Evolutionary conservation across 306 rosid genomes (phyloP), one percentile per base, ranked within the genome.

Genomic region (Lathyrus aphaca): DNA sequence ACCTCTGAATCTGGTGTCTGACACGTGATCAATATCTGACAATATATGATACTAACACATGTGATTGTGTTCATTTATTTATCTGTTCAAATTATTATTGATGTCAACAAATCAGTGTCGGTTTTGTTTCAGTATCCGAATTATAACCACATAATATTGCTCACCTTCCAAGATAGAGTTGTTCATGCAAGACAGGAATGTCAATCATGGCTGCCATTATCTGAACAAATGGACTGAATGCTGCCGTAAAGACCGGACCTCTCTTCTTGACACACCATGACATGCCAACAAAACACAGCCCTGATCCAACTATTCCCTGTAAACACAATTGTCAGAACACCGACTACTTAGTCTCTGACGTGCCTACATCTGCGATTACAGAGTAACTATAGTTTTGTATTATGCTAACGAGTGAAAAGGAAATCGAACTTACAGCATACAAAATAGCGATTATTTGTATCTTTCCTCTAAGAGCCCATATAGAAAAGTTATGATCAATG

Each of bases 231-330:
- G 98, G 98, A 48, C 97, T 93, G 59, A 93, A 88, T 37, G 98
- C 96, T 49, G 98, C 91, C 1, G 98, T 93, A 74, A 90, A 86
- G 5, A 93, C 91, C 13, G 98, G 97, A 19, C 98, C 98, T 74
- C 96, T 85, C 75, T 93, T 90, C 77, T 88, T 90, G 8, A 93
- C 97, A 73, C 97, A 90, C 98, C 98, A 93, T 68, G 98, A 86
- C 97, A 93, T 88, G 8, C 93, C 96, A 70, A 93, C 97, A 43
- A 67, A 79, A 72, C 96, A 86, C 65, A 93, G 77, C 11, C 98
- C 98, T 1, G 96, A 93, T 46, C 93, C 97, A 10, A 93, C 64
- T 76, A 93, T 81, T n/a, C 97, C 98, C 97, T 93, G 77, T 39
- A 72, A 49, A 27, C 64, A 68, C 68, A 74, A 45, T 35, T 35